Evolutionary conservation across 148 eudicot genomes (phyloP).

Genomic region (Cornus suecica): DNA sequence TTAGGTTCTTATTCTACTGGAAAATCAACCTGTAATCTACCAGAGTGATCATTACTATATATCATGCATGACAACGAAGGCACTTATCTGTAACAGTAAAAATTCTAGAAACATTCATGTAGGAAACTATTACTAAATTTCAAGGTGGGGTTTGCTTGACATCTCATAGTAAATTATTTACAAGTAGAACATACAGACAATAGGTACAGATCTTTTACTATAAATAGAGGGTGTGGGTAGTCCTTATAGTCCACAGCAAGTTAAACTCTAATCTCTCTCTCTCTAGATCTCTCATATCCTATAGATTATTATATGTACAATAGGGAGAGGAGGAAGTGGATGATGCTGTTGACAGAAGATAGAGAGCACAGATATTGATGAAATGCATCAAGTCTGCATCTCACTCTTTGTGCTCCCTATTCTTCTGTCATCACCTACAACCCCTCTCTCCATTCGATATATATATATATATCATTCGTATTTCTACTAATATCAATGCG

Average conservation of each 20-base stretch:
- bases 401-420: constrained; percentile 19
- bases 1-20: too few relatives aligned
- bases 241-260: neutral
- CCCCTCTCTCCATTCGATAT: constrained; percentile 8
- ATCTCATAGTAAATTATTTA: neutral
- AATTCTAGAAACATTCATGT: too few relatives aligned
- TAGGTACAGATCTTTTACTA: neutral
- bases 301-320: neutral
- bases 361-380: constrained; percentile 43
- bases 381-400: constrained; percentile 21
- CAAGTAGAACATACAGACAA: neutral
- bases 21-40: too few relatives aligned
- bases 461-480: neutral
- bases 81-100: too few relatives aligned
- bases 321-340: neutral
- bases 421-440: constrained; percentile 16
- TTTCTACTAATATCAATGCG: neutral
- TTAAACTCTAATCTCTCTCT: neutral
- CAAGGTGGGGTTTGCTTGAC: neutral
- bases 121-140: too few relatives aligned
- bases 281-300: neutral
- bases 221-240: neutral
- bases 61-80: too few relatives aligned
- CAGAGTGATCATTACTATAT: too few relatives aligned
- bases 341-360: constrained; percentile 35